Conservation (phyloP, 202 grass and related monocot species). For the Schoenoplectus tabernaemontani region DNA sequence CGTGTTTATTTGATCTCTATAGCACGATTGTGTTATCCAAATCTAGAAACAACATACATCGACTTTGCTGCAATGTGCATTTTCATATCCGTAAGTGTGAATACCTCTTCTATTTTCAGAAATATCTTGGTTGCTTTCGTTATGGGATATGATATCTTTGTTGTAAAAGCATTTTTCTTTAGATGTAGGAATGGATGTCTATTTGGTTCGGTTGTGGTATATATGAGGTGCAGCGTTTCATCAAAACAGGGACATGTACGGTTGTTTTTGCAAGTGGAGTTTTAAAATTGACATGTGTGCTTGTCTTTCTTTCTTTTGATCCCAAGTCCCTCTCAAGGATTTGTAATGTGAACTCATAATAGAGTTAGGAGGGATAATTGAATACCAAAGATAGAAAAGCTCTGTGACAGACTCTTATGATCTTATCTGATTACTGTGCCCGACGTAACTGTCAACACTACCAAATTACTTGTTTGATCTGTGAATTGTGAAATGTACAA, state of each 20-base stretch:
- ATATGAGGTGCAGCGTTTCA: conserved; percentile 8
- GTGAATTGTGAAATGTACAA: not conserved
- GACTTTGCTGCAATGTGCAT: not conserved
- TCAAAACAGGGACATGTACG: not conserved
- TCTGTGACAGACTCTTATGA: not conserved
- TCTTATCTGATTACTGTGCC: not conserved
- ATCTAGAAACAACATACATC: not conserved
- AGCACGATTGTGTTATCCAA: not conserved
- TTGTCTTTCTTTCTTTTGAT: not conserved
- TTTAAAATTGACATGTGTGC: not conserved
- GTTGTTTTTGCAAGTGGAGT: not conserved
- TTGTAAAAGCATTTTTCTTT: not conserved
- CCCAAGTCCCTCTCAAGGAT: not conserved
- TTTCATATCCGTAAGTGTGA: not conserved
- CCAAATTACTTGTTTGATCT: not conserved
- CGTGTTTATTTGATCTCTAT: not conserved
- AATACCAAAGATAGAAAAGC: not conserved
- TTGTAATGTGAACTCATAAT: not conserved
- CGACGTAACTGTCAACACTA: not conserved
- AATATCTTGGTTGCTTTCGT: conserved; percentile 18
- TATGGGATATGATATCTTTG: not conserved
- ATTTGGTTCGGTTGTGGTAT: not conserved
- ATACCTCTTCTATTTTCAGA: not conserved
- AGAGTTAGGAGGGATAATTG: not conserved
- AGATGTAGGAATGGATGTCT: conserved; percentile 2